A percentile compares a stretch with the other conserved stretches of the same genome.
Evolutionary conservation across 1,284 basidiomycete genomes (phyloP).

Genomic region (Neonothopanus nambi): DNA sequence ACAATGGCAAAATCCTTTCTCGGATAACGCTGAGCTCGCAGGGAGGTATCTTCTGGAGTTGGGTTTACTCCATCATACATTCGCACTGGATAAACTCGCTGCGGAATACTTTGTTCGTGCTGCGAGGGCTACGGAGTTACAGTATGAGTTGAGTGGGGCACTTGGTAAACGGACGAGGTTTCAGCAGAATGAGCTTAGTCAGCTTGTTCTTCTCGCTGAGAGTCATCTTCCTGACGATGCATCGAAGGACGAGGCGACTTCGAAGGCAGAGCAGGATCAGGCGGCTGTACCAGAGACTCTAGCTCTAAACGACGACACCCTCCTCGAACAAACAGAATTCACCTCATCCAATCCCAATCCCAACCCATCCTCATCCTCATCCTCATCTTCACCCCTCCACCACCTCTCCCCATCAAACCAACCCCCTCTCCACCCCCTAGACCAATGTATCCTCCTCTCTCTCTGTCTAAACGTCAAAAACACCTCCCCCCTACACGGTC

Average conservation of each 20-base stretch:
- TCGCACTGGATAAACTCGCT: conserved; percentile 78
- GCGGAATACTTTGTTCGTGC: conserved; percentile 82
- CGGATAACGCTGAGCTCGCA: conserved; percentile 59
- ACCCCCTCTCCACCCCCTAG: conserved; percentile 85
- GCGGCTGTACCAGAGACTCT: conserved; percentile 72
- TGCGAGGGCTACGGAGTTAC: conserved; percentile 74
- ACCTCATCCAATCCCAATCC: conserved; percentile 62
- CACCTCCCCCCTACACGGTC: conserved; percentile 81
- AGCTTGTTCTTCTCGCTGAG: conserved; percentile 93
- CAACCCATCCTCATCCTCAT: conserved; percentile 30
- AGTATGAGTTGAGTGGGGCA: conserved; percentile 92
- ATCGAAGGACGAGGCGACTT: background rate
- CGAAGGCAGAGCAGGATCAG: background rate
- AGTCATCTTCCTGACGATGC: conserved; percentile 58
- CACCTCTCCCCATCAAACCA: conserved; percentile 85
- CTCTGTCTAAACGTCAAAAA: conserved; percentile 90
- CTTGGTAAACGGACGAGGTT: conserved; percentile 95
- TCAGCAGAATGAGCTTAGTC: conserved; percentile 83
- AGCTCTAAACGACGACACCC: conserved; percentile 91
- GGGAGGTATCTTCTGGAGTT: conserved; percentile 79
- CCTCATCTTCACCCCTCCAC: conserved; percentile 34
- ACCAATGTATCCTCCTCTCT: conserved; percentile 88
- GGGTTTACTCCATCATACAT: conserved; percentile 77
- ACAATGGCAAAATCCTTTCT: conserved; percentile 43
- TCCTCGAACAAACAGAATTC: conserved; percentile 93